Base-by-base conservation (phyloP, 2,329 filamentous ascomycete genomes). In the Phaeomoniella chlamydospora region DNA sequence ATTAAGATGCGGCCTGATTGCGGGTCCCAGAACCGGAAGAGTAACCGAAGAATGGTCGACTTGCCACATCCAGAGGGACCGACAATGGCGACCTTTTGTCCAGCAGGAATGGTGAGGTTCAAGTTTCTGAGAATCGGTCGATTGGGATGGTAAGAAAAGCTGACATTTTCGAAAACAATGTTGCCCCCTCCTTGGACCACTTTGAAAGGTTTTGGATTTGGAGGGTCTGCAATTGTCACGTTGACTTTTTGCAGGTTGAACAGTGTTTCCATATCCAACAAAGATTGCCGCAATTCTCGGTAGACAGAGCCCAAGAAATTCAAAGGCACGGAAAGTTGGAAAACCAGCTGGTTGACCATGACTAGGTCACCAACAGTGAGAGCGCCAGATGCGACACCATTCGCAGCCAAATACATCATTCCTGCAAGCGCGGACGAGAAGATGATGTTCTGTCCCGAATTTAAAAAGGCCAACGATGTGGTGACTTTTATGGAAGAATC, bases 281-380 rank as follows among this genome's bases (percentile, higher is more conserved):
- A 68, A 15, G 85, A 94, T 61, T 98, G 90, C 38, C 90, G 74
- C 37, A 98, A 70, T 61, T 98, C 90, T 47, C 90, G 80, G 56
- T 98, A 98, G 10, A 98, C 88, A 11, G 86, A 93, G n/a, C 90
- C 90, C 3, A 98, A 67, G 58, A 98, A 98, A 66, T 98, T 98
- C 41, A 98, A 71, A 0, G 90, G 90, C 3, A 98, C 85, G 0
- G 86, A 94, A 4, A 98, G 77, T 60, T 98, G 90, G 61, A 98
- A 98, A 40, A 98, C 87, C 13, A 98, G 77, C 64, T 96, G 90
- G 57, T 98, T 98, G 46, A 98, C 85, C 84, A 98, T 92, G 53
- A 98, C 90, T 18, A 98, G 68, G 54, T 98, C 92, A 39, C 90
- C 90, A 11, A 98, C 87, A 0, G 88, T 94, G 49, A 98, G 62